Percentiles rank a stretch among this genome's conserved stretches.
These are phyloP conservation scores for Globisporangium rhizosaccharum DNA, from an alignment of 352 stramenopile species.

Conservation along the genomic window DNA sequence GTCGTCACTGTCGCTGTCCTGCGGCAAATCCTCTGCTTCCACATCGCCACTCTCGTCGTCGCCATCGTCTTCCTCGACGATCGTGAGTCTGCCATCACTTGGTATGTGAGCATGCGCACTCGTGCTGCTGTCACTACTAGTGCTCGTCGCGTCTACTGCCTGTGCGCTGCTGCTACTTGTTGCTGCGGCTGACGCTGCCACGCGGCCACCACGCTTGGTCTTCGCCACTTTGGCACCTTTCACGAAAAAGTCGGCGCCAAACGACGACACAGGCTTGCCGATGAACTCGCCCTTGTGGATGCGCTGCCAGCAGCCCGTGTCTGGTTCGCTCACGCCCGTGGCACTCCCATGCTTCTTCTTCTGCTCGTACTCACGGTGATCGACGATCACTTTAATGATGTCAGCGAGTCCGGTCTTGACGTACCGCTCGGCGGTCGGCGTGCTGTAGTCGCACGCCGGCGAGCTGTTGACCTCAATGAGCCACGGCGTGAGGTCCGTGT, in stretches of 20 bases:
- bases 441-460: constrained; percentile 92
- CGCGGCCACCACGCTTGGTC: constrained; percentile 8
- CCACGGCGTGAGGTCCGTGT: constrained; percentile 79
- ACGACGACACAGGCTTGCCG: constrained; percentile 57
- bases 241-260: constrained; percentile 66
- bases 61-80: constrained; percentile 10
- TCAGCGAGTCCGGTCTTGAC: constrained; percentile 79
- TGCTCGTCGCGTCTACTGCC: not conserved
- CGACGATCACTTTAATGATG: constrained; percentile 88
- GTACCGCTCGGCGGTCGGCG: constrained; percentile 83
- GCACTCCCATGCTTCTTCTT: constrained; percentile 28
- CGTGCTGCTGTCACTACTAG: not conserved
- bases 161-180: not conserved
- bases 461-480: constrained; percentile 93
- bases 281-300: constrained; percentile 64
- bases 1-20: not conserved
- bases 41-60: not conserved
- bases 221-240: constrained; percentile 45
- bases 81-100: not conserved
- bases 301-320: constrained; percentile 55
- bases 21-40: not conserved
- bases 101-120: not conserved
- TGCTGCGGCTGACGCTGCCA: not conserved
- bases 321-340: constrained; percentile 24
- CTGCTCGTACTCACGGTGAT: constrained; percentile 67